These are phyloP conservation scores for Musa acuminata DNA, from an alignment of 176 grass and related monocot genomes.

Conservation along the genomic window DNA sequence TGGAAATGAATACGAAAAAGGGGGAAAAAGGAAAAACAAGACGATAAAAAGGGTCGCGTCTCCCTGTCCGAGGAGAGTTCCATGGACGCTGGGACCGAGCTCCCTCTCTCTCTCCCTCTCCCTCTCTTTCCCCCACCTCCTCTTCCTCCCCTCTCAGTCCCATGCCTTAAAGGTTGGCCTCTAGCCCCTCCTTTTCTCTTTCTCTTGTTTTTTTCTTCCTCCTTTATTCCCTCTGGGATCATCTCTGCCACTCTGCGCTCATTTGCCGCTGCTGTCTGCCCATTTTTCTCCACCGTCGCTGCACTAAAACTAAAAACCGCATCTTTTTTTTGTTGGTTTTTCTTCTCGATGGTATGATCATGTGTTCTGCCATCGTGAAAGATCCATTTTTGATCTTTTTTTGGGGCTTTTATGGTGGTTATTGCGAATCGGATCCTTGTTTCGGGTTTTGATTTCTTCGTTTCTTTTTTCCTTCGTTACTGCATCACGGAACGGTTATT, in stretches of 20 bases:
- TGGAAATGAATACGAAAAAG: constrained; percentile 2
- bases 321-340: neutral
- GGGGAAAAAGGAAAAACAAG: neutral
- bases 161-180: neutral
- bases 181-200: constrained; percentile 18
- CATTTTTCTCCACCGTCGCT: neutral
- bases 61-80: constrained; percentile 9
- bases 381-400: constrained; percentile 11
- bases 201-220: constrained; percentile 9
- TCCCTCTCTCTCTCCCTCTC: constrained; percentile 9
- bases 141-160: constrained; percentile 4
- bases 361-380: constrained; percentile 24
- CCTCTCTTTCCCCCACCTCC: constrained; percentile 11
- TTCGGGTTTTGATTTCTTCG: neutral
- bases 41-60: constrained; percentile 7
- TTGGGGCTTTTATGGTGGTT: neutral
- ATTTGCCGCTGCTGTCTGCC: neutral
- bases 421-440: neutral
- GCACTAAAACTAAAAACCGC: neutral
- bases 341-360: constrained; percentile 21
- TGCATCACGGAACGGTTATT: neutral
- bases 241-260: neutral
- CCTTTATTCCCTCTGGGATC: constrained; percentile 8
- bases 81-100: neutral
- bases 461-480: constrained; percentile 13